These are phyloP conservation scores for Aphanoascus verrucosus DNA, from an alignment of 2,329 filamentous ascomycete genomes.

Conservation along the genomic window DNA sequence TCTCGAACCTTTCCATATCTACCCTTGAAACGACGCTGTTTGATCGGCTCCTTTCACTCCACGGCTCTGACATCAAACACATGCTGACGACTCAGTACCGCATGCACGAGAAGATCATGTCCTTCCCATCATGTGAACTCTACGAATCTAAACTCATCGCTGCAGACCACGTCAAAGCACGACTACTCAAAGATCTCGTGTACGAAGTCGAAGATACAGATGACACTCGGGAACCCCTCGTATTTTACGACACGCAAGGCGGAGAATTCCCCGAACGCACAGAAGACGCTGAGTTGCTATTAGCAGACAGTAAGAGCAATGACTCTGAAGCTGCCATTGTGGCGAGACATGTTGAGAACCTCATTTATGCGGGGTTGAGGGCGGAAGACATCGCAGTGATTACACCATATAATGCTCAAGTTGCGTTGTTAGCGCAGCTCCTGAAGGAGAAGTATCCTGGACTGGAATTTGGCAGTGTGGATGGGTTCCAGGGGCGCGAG, in stretches of 20 bases:
- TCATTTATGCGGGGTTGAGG: constrained; percentile 70
- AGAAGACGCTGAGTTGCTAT: constrained; percentile 53
- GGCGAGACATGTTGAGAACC: constrained; percentile 59
- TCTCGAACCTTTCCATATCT: constrained; percentile 17
- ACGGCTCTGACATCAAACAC: constrained; percentile 74
- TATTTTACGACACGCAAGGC: constrained; percentile 95
- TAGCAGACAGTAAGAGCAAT: constrained; percentile 79
- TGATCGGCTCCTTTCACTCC: constrained; percentile 69
- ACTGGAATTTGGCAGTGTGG: constrained; percentile 89
- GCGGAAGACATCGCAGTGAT: constrained; percentile 83
- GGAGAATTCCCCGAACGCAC: constrained; percentile 78
- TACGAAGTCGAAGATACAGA: constrained; percentile 72
- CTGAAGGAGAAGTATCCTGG: constrained; percentile 73
- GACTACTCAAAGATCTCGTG: constrained; percentile 64
- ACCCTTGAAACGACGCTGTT: constrained; percentile 85
- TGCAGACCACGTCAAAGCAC: constrained; percentile 62
- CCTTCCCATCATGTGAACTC: constrained; percentile 77
- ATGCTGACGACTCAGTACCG: constrained; percentile 97
- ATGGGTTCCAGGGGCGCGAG: constrained; percentile 93
- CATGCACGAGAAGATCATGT: constrained; percentile 95
- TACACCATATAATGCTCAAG: constrained; percentile 92
- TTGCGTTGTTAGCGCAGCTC: constrained; percentile 62
- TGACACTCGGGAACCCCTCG: constrained; percentile 73
- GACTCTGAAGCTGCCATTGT: constrained; percentile 80
- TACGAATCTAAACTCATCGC: constrained; percentile 76